A percentile compares a stretch with the other conserved stretches of the same genome.
Evolutionary conservation across 2,329 filamentous ascomycete species (phyloP).

Genomic region (Ceratocystis ficicola): DNA sequence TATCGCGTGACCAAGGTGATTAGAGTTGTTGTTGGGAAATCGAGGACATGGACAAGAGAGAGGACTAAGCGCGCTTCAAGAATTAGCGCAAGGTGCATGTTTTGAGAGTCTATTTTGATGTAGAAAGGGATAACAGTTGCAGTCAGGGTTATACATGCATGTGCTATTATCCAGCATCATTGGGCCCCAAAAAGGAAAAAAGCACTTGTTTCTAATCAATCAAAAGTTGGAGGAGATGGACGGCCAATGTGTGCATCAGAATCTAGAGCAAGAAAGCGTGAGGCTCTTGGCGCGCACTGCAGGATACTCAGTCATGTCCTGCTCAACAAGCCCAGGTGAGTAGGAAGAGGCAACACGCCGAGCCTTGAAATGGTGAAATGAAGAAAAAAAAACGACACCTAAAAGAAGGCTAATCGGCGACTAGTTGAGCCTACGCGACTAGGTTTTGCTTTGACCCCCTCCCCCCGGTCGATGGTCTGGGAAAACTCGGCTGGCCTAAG

Average conservation of each 20-base stretch:
- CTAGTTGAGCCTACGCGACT: background rate
- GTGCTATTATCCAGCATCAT: too few species aligned
- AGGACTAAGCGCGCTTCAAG: background rate
- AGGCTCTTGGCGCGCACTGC: too few species aligned
- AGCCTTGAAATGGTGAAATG: background rate
- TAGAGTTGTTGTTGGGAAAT: constrained; percentile 1
- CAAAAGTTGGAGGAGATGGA: background rate
- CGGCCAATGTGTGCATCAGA: too few species aligned
- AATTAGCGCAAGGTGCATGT: background rate
- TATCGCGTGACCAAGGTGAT: background rate
- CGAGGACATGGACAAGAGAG: background rate
- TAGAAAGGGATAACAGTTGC: background rate
- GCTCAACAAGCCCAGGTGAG: too few species aligned
- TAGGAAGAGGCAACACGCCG: constrained; percentile 1
- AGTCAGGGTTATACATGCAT: background rate
- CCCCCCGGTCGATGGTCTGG: background rate
- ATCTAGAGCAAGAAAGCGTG: too few species aligned
- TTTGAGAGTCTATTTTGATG: background rate
- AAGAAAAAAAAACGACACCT: too few species aligned
- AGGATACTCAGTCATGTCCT: too few species aligned
- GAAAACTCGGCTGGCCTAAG: background rate
- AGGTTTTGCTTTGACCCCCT: background rate
- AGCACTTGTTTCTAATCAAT: background rate
- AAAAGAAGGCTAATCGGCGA: background rate
- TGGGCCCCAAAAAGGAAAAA: too few species aligned